These are phyloP conservation scores for Neopestalotiopsis rosae DNA, from an alignment of 2,329 filamentous ascomycete genomes.

Conservation along the genomic window DNA sequence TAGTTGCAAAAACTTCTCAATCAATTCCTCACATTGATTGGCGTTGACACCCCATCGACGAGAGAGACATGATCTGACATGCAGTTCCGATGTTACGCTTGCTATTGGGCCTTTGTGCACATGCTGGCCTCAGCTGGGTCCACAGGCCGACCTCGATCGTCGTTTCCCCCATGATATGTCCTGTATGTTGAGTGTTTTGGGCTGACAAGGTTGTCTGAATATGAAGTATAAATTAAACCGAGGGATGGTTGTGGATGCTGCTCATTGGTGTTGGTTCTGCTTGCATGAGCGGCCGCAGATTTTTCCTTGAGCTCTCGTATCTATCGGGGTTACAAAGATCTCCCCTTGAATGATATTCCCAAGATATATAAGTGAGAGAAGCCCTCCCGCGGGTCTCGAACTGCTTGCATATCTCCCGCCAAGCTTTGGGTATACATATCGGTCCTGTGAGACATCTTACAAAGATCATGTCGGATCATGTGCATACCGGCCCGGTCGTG, in stretches of 20 bases:
- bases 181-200: neutral
- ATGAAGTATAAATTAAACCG: neutral
- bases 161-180: neutral
- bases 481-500: neutral
- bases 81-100: constrained; percentile 8
- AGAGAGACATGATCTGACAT: constrained; percentile 13
- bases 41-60: neutral
- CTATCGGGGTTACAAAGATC: neutral
- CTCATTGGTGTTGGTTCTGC: neutral
- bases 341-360: neutral
- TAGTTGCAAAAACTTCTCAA: neutral
- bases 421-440: neutral
- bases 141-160: constrained; percentile 3
- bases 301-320: neutral
- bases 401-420: neutral
- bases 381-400: neutral
- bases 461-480: constrained; percentile 7
- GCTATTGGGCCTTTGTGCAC: neutral
- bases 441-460: neutral
- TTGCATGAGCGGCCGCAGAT: neutral
- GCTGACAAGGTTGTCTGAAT: constrained; percentile 14
- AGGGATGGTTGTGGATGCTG: neutral
- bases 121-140: constrained; percentile 6
- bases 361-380: neutral
- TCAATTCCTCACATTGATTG: neutral